Evolutionary conservation across 2,329 filamentous ascomycete species (phyloP).

Genomic region (Allantophomopsis lycopodina): DNA sequence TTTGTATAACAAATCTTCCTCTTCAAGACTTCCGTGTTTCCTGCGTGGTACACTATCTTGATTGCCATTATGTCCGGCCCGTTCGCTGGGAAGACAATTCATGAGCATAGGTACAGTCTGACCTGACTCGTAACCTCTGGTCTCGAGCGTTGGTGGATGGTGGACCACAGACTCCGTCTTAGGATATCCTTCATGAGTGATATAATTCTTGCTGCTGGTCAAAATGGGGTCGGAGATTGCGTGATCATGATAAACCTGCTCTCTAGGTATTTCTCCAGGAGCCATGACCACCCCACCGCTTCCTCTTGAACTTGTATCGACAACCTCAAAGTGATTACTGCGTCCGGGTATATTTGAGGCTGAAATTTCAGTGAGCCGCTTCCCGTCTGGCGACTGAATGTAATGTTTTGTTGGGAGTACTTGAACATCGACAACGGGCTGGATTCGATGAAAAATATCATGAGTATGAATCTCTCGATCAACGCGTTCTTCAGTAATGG

Average conservation of each 20-base stretch:
- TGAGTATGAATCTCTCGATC: slow-evolving; percentile 39
- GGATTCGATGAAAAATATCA: slow-evolving; percentile 33
- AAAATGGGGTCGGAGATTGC: slow-evolving; percentile 7
- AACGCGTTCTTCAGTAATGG: slow-evolving; percentile 30
- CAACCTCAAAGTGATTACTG: slow-evolving; percentile 8
- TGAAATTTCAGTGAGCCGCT: slow-evolving; percentile 28
- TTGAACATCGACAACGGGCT: slow-evolving; percentile 37
- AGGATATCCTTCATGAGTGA: slow-evolving; percentile 9
- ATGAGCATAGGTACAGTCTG: slow-evolving; percentile 5
- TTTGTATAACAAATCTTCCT: slow-evolving; percentile 7
- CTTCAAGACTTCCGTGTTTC: neutral
- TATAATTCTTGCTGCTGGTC: slow-evolving; percentile 11
- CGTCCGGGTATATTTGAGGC: slow-evolving; percentile 23
- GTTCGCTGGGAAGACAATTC: neutral
- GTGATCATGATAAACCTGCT: neutral
- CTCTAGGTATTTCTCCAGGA: neutral
- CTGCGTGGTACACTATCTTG: neutral
- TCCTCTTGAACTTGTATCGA: slow-evolving; percentile 2
- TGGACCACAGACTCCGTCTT: slow-evolving; percentile 14
- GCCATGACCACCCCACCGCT: neutral
- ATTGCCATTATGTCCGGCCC: neutral
- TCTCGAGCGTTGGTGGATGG: slow-evolving; percentile 13
- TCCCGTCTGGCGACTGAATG: slow-evolving; percentile 19
- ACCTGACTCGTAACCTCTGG: slow-evolving; percentile 2
- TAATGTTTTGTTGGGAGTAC: slow-evolving; percentile 37